phyloP scores from a whole-genome alignment of 371 early-diverging fungal species.

The Syncephalastrum sp. region DNA sequence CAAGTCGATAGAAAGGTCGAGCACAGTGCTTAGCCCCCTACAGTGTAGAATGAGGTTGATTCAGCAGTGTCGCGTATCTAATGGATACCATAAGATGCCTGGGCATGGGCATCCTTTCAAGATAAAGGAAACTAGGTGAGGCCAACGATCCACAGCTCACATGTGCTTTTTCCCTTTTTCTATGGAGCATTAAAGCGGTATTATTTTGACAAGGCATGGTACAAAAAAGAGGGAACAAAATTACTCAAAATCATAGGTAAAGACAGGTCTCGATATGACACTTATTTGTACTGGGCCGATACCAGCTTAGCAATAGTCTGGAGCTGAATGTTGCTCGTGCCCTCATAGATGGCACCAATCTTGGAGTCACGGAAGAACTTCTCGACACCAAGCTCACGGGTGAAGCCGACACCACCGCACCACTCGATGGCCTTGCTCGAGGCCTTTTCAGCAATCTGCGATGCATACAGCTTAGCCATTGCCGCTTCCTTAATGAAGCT shows the following conservation, averaged over 20 bases:
- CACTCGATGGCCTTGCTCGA: constrained; percentile 92
- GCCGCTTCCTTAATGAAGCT: constrained; percentile 93
- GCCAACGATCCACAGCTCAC: background rate
- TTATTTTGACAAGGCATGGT: too few species aligned
- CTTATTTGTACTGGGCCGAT: constrained; percentile 53
- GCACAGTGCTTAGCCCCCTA: too few species aligned
- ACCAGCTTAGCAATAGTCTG: constrained; percentile 90
- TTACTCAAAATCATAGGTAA: too few species aligned
- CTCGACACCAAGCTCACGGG: constrained; percentile 75
- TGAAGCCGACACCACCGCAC: constrained; percentile 98
- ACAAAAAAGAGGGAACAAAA: too few species aligned
- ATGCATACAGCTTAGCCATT: constrained; percentile 96
- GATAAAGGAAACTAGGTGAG: too few species aligned
- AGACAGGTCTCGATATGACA: background rate
- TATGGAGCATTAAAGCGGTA: too few species aligned
- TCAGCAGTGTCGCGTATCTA: too few species aligned
- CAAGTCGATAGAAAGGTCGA: too few species aligned
- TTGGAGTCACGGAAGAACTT: constrained; percentile 97
- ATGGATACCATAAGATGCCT: too few species aligned
- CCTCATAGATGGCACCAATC: constrained; percentile 86
- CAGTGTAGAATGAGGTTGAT: too few species aligned
- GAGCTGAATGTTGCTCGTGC: constrained; percentile 91
- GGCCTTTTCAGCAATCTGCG: constrained; percentile 93
- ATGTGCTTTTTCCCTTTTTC: too few species aligned
- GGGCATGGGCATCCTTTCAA: too few species aligned